These are phyloP conservation scores for Russula foetens DNA, from an alignment of 768 basidiomycete species.

Conservation along the genomic window DNA sequence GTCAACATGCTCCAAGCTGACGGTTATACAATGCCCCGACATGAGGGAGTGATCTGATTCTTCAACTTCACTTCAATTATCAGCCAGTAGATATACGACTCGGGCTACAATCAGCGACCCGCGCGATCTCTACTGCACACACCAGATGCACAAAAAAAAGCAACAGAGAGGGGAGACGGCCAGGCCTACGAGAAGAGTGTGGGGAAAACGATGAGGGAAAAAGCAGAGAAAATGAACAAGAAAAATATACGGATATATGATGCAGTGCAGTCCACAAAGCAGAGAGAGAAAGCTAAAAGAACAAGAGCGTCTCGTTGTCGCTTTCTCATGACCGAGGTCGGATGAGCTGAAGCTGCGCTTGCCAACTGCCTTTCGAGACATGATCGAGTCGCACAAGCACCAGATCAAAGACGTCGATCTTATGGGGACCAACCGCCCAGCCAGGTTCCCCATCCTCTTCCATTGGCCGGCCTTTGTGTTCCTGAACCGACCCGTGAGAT, in stretches of 20 bases:
- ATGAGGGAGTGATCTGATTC: background rate
- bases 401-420: slow-evolving; percentile 58
- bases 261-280: background rate
- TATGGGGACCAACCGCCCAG: slow-evolving; percentile 52
- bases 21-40: too few species aligned
- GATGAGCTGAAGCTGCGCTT: slow-evolving; percentile 59
- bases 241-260: background rate
- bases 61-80: background rate
- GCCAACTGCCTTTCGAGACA: slow-evolving; percentile 78
- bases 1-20: too few species aligned
- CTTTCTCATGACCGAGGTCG: slow-evolving; percentile 3
- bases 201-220: background rate
- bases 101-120: background rate
- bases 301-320: background rate
- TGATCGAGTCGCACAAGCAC: slow-evolving; percentile 74
- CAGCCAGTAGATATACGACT: background rate
- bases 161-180: background rate
- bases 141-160: background rate
- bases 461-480: slow-evolving; percentile 39
- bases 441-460: slow-evolving; percentile 54
- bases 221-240: background rate
- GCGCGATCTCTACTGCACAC: background rate
- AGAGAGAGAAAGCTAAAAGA: background rate
- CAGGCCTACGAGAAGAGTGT: background rate
- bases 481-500: slow-evolving; percentile 29